A percentile compares a stretch with the other conserved stretches of the same genome.
Conservation (phyloP, 208 protist genomes). For the Hexamita inflata region DNA sequence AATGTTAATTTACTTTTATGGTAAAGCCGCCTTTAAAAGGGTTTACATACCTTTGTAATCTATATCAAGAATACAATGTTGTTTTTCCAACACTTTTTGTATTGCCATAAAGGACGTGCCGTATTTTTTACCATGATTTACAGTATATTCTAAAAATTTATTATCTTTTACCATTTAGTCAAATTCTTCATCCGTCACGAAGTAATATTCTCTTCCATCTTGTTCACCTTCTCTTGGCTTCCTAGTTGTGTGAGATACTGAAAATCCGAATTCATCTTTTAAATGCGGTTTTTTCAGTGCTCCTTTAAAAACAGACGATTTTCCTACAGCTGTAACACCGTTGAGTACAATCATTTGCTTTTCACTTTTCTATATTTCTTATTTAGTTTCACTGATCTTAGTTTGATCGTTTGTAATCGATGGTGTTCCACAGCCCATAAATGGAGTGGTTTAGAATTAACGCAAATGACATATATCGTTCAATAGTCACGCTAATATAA, state of each 20-base stretch:
- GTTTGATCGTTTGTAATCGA: no score
- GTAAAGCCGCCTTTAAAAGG: neutral
- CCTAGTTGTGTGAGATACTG: slow-evolving; percentile 43
- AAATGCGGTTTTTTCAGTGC: slow-evolving; percentile 45
- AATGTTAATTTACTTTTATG: slow-evolving; percentile 5
- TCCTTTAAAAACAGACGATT: slow-evolving; percentile 29
- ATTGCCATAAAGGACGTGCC: slow-evolving; percentile 25
- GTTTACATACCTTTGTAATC: slow-evolving; percentile 17
- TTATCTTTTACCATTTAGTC: slow-evolving; percentile 1
- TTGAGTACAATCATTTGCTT: slow-evolving; percentile 12
- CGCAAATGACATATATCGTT: no score
- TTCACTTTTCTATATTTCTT: no score
- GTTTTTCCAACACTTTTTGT: neutral
- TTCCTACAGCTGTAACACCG: slow-evolving; percentile 15
- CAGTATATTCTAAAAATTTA: slow-evolving; percentile 34
- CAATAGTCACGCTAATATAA: no score
- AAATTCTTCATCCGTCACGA: slow-evolving; percentile 33
- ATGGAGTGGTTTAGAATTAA: no score
- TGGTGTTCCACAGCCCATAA: no score
- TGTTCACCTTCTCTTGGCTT: slow-evolving; percentile 27
- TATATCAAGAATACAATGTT: slow-evolving; percentile 29
- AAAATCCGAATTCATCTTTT: slow-evolving; percentile 56
- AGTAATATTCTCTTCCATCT: slow-evolving; percentile 42
- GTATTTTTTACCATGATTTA: slow-evolving; percentile 30
- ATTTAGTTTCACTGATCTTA: no score